Evolutionary conservation across 2,329 filamentous ascomycete species (phyloP), one percentile per base, ranked within the genome.

Genomic region (Pseudocercospora crystallina): DNA sequence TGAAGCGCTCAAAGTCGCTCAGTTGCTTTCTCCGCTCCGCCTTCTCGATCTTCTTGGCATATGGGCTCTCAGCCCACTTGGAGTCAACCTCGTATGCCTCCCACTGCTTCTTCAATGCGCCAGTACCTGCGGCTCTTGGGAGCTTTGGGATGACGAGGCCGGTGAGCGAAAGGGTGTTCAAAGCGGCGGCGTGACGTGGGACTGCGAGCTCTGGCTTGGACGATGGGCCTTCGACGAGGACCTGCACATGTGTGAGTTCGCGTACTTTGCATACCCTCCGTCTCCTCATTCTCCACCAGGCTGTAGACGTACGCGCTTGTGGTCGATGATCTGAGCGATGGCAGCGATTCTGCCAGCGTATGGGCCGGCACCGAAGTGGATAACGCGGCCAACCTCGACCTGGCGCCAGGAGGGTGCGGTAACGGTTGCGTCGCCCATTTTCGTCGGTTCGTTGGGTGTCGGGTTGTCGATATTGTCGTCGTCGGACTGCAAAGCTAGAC

Each of bases 1-100:
- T 96, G 90, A 97, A 99, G 77, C 94, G 87, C 83, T 99, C 94
- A 74, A 99, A 99, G 84, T 99, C 94, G 78, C 86, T 95, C 65
- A 99, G 82, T 71, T 84, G 84, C 80, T 87, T 87, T 82, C 94
- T 88, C 80, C 89, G 87, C 77, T 89, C 82, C 69, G 83, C 82
- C 79, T 89, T 87, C 67, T 85, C 84, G 73, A 88, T 85, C 84
- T 90, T 91, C 89, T 99, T 94, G 71, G 91, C 90, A 86, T 88
- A 96, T 76, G 84, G 84, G 82, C 84, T 91, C 79, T 89, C 82
- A 73, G 86, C 84, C 88, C 90, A 97, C 82, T 95, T 95, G 74
- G 83, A 76, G 74, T 99, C 94, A 71, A 99, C 90, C 74, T 89
- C 87, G 68, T 84, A 80, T 80, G 90, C 87, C 77, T 90, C 87